These are phyloP conservation scores for Penicillium cataractarum DNA, from an alignment of 495 filamentous ascomycete species.

Conservation along the genomic window DNA sequence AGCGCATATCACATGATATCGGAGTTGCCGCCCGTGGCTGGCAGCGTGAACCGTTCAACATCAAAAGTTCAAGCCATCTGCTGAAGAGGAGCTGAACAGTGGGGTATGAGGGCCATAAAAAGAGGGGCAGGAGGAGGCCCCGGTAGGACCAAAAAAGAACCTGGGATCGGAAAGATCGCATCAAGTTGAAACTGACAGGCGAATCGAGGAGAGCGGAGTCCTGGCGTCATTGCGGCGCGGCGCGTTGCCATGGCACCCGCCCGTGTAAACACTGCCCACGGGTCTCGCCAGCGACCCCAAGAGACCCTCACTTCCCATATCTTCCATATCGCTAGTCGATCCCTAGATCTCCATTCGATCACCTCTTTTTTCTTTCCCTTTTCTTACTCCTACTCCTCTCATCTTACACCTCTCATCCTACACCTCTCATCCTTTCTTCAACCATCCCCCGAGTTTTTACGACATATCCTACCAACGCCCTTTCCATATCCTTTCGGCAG, in stretches of 20 bases:
- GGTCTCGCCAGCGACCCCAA: constrained; percentile 27
- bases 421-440: constrained; percentile 5
- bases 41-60: not conserved
- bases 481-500: constrained; percentile 10
- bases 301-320: constrained; percentile 24
- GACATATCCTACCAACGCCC: constrained; percentile 3
- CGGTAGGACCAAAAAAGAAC: constrained; percentile 20
- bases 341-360: constrained; percentile 30
- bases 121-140: constrained; percentile 23
- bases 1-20: constrained; percentile 24
- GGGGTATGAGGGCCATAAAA: constrained; percentile 28
- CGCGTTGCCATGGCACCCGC: constrained; percentile 51
- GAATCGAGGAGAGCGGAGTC: constrained; percentile 22
- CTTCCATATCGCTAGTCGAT: constrained; percentile 20
- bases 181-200: constrained; percentile 26
- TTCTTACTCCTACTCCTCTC: constrained; percentile 10
- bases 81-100: constrained; percentile 32
- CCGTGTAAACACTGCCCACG: constrained; percentile 41
- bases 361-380: constrained; percentile 14
- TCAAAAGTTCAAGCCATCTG: not conserved
- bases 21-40: constrained; percentile 7
- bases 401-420: constrained; percentile 5
- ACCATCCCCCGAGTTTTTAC: not conserved
- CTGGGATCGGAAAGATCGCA: constrained; percentile 24
- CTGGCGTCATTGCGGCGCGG: constrained; percentile 37